These are phyloP conservation scores for Lasiodiplodia sp. DNA, from an alignment of 2,329 filamentous ascomycete genomes.

Conservation along the genomic window DNA sequence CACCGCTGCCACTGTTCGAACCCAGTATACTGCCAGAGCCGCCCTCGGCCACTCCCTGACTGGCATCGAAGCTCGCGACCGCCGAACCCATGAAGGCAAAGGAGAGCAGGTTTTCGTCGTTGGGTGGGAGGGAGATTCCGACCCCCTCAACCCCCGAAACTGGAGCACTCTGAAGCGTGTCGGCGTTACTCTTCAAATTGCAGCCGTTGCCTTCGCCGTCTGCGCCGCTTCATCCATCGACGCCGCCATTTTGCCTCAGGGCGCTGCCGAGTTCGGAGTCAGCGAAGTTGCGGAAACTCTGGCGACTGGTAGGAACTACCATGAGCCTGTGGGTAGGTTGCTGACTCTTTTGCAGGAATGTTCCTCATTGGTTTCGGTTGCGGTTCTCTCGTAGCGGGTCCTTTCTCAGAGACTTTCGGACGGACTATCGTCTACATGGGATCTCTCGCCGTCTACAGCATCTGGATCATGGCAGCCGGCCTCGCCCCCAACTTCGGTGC, in stretches of 20 bases:
- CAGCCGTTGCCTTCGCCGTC: slow-evolving; percentile 56
- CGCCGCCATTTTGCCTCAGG: slow-evolving; percentile 56
- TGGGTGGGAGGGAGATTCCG: slow-evolving; percentile 45
- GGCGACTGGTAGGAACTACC: slow-evolving; percentile 49
- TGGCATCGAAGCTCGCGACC: slow-evolving; percentile 46
- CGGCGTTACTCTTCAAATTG: slow-evolving; percentile 44
- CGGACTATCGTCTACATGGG: slow-evolving; percentile 57
- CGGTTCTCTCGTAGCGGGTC: slow-evolving; percentile 58
- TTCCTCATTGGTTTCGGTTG: slow-evolving; percentile 53
- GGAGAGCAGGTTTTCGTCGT: slow-evolving; percentile 50
- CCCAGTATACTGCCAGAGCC: slow-evolving; percentile 41
- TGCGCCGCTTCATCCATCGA: slow-evolving; percentile 61
- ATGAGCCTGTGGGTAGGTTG: background rate
- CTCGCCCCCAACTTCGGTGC: slow-evolving; percentile 56
- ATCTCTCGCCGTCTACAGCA: slow-evolving; percentile 56
- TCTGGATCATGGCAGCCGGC: slow-evolving; percentile 58
- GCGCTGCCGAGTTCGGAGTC: slow-evolving; percentile 57
- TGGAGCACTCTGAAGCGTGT: slow-evolving; percentile 43
- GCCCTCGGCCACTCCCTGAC: slow-evolving; percentile 46
- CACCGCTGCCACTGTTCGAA: slow-evolving; percentile 38
- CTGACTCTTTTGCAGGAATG: slow-evolving; percentile 32
- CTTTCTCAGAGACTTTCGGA: slow-evolving; percentile 36
- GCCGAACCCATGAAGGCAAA: slow-evolving; percentile 46
- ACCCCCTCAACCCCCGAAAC: slow-evolving; percentile 48
- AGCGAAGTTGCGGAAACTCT: slow-evolving; percentile 60